Evolutionary conservation across 1,284 basidiomycete genomes (phyloP).

Genomic region (Ceratobasidium sp.): DNA sequence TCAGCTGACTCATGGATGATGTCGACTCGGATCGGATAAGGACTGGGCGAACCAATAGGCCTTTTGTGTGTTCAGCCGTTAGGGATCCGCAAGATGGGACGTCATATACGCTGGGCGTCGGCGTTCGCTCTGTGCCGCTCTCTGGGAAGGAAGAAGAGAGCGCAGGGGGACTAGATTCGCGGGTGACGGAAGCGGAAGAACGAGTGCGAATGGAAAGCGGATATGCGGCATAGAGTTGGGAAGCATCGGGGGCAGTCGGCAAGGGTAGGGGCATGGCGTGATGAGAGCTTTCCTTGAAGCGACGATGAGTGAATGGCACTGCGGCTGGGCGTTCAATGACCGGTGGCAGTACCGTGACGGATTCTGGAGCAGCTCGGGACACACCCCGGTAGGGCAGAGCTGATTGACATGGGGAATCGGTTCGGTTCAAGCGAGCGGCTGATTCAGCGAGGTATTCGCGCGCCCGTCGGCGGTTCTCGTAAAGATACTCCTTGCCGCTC

Average conservation of each 20-base stretch:
- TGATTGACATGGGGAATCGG: constrained; percentile 28
- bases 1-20: neutral
- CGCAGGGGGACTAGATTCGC: constrained; percentile 9
- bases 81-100: constrained; percentile 13
- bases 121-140: constrained; percentile 21
- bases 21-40: constrained; percentile 32
- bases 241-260: constrained; percentile 32
- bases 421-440: constrained; percentile 21
- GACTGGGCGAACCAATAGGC: constrained; percentile 26
- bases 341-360: constrained; percentile 9
- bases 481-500: constrained; percentile 32
- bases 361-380: neutral
- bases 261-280: constrained; percentile 29
- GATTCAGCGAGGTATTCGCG: constrained; percentile 33
- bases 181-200: constrained; percentile 10
- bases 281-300: constrained; percentile 37
- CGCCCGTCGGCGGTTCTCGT: constrained; percentile 34
- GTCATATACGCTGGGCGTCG: constrained; percentile 34
- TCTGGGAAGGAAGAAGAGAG: constrained; percentile 24
- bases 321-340: constrained; percentile 29
- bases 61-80: constrained; percentile 27
- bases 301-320: constrained; percentile 33
- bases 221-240: constrained; percentile 26
- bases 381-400: constrained; percentile 6
- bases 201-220: constrained; percentile 31